Conservation (phyloP, 176 grass and related monocot genomes). For the Tillandsia leiboldiana region DNA sequence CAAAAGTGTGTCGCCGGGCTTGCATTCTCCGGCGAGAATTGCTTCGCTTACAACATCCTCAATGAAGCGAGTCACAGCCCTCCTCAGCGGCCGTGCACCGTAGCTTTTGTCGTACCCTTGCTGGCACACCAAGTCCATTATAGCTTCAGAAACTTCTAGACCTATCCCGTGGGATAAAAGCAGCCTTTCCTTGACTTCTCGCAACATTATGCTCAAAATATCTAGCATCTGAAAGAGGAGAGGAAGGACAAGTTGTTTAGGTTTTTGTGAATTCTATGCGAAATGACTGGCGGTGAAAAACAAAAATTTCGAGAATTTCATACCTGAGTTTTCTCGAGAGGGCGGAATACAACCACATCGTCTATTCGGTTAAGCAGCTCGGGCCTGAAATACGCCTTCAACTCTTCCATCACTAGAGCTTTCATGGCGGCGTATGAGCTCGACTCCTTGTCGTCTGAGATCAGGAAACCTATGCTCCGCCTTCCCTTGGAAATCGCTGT, state of each 20-base stretch:
- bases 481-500: slow-evolving; percentile 68
- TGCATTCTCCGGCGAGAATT: slow-evolving; percentile 67
- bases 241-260: background rate
- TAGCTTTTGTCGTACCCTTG: slow-evolving; percentile 82
- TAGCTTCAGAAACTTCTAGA: slow-evolving; percentile 64
- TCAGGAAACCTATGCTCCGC: slow-evolving; percentile 67
- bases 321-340: slow-evolving; percentile 76
- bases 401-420: slow-evolving; percentile 67
- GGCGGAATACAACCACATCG: slow-evolving; percentile 88
- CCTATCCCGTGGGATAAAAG: slow-evolving; percentile 49
- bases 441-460: slow-evolving; percentile 46
- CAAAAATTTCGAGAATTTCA: slow-evolving; percentile 4
- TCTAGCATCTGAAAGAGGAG: slow-evolving; percentile 60
- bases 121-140: slow-evolving; percentile 58
- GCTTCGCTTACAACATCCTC: slow-evolving; percentile 83
- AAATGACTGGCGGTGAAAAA: background rate
- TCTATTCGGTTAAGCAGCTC: slow-evolving; percentile 96
- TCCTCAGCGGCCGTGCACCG: slow-evolving; percentile 65
- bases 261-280: background rate
- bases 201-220: slow-evolving; percentile 78
- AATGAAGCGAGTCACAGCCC: slow-evolving; percentile 63
- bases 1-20: slow-evolving; percentile 62
- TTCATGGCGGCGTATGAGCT: slow-evolving; percentile 68
- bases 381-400: slow-evolving; percentile 87
- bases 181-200: slow-evolving; percentile 78